phyloP scores from a whole-genome alignment of 805 yeast species.

The Starmerella floricola region DNA sequence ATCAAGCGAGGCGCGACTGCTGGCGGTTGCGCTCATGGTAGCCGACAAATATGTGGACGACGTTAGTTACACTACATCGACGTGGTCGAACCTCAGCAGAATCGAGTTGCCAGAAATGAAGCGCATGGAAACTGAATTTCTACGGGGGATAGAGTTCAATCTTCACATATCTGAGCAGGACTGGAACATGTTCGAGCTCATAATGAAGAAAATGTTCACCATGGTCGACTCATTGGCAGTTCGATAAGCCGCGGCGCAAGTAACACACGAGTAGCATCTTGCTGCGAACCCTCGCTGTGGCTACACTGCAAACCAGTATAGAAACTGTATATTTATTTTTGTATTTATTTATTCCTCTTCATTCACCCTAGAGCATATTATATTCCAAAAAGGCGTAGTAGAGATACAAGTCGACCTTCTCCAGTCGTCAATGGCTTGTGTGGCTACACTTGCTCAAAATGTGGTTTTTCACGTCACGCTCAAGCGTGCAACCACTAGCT shows the following conservation, averaged over 20 bases:
- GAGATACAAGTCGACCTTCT: too few species aligned
- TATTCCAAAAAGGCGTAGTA: too few species aligned
- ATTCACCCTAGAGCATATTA: too few species aligned
- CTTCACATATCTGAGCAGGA: slow-evolving; percentile 31
- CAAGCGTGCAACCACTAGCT: too few species aligned
- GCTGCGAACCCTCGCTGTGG: too few species aligned
- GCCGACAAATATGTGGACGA: slow-evolving; percentile 91
- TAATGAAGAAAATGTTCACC: slow-evolving; percentile 3
- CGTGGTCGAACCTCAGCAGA: slow-evolving; percentile 87
- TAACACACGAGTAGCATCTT: too few species aligned
- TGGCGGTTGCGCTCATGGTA: slow-evolving; percentile 57
- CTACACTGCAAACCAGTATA: too few species aligned
- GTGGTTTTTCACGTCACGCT: too few species aligned
- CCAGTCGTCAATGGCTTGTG: too few species aligned
- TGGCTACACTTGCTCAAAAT: too few species aligned
- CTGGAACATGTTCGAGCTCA: slow-evolving; percentile 25
- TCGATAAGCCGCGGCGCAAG: not conserved
- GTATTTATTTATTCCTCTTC: too few species aligned
- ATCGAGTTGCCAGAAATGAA: slow-evolving; percentile 47
- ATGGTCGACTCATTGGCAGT: slow-evolving; percentile 2
- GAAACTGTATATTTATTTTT: too few species aligned
- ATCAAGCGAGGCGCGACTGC: slow-evolving; percentile 29
- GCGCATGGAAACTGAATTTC: slow-evolving; percentile 56
- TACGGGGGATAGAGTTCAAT: slow-evolving; percentile 45
- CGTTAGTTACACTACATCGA: slow-evolving; percentile 78